These are phyloP conservation scores for Aspergillus fumigatiaffinis DNA, from an alignment of 2,329 filamentous ascomycete species.

Conservation along the genomic window DNA sequence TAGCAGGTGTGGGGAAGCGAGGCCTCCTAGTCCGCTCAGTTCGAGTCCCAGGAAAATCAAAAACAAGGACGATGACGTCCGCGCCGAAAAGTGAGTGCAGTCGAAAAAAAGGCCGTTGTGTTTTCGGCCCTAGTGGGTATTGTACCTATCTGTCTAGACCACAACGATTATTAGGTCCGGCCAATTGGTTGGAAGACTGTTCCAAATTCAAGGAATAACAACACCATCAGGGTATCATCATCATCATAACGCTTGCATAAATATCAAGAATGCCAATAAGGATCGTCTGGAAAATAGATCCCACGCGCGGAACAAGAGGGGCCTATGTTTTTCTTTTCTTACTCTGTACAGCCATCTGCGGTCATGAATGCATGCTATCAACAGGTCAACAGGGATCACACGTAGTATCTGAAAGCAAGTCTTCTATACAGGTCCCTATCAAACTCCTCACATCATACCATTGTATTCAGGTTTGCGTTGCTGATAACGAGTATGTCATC, in stretches of 20 bases:
- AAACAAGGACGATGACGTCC: constrained; percentile 33
- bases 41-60: constrained; percentile 16
- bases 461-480: background rate
- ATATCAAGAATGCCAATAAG: background rate
- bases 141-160: constrained; percentile 1
- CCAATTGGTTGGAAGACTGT: constrained; percentile 18
- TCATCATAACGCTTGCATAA: background rate
- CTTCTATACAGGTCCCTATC: background rate
- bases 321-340: background rate
- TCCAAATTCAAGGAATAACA: constrained; percentile 13
- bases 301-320: background rate
- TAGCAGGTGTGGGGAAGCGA: constrained; percentile 29
- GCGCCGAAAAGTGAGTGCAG: constrained; percentile 20
- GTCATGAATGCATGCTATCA: background rate
- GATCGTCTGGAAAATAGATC: background rate
- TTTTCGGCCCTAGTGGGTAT: too few relatives aligned
- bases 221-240: background rate
- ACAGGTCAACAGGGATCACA: background rate
- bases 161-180: background rate
- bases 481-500: background rate
- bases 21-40: constrained; percentile 11
- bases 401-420: background rate
- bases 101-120: constrained; percentile 12
- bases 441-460: background rate
- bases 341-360: background rate